Percentiles rank a stretch among this genome's conserved stretches.
phyloP scores from a whole-genome alignment of 371 early-diverging fungal genomes.

The Haplosporangium sp. region DNA sequence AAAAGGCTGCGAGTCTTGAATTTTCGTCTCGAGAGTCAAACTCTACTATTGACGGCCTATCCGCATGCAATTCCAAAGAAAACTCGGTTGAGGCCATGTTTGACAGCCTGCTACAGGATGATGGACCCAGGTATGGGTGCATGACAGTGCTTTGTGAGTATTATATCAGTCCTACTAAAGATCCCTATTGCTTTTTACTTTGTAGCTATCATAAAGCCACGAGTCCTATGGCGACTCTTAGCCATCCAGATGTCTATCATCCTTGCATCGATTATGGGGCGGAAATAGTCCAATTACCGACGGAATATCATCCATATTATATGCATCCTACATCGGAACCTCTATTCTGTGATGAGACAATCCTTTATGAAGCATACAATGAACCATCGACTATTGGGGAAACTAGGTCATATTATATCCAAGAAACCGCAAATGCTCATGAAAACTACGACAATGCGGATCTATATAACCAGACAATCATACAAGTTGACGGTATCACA shows the following conservation, averaged over 20 bases:
- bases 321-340: not conserved
- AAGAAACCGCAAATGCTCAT: not conserved
- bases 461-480: not conserved
- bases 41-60: not conserved
- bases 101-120: not conserved
- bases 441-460: not conserved
- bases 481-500: not conserved
- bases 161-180: no score
- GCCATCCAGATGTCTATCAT: not conserved
- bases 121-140: not conserved
- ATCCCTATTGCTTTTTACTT: no score
- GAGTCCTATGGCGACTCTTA: not conserved
- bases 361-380: no score
- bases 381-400: not conserved
- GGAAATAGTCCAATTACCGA: not conserved
- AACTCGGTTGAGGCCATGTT: slow-evolving; percentile 1
- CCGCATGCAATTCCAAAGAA: not conserved
- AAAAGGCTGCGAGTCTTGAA: not conserved
- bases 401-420: not conserved
- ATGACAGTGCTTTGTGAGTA: no score
- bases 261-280: not conserved
- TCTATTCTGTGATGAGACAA: not conserved
- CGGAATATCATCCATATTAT: not conserved
- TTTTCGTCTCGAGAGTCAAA: not conserved
- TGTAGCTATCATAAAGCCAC: not conserved